phyloP scores from a whole-genome alignment of 2,329 filamentous ascomycete genomes.

The Fusarium clavum region DNA sequence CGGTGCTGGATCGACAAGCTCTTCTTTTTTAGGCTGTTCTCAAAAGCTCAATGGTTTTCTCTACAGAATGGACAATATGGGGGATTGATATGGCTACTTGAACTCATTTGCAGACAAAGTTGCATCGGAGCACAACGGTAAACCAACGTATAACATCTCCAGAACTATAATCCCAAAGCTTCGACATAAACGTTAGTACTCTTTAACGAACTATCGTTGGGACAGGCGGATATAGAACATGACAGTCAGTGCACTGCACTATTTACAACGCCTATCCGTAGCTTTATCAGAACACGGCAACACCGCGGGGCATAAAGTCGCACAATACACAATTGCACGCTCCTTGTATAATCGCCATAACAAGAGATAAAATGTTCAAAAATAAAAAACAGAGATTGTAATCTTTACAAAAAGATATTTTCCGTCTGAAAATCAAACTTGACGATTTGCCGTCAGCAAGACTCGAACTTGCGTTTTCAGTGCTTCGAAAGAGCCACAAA shows the following conservation, averaged over 20 bases:
- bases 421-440: neutral
- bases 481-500: slow-evolving; percentile 36
- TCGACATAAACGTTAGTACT: neutral
- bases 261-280: neutral
- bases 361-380: neutral
- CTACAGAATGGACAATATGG: neutral
- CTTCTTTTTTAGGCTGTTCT: neutral
- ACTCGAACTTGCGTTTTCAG: slow-evolving; percentile 45
- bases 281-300: neutral
- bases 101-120: neutral
- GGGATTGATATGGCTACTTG: neutral
- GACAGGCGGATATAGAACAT: neutral
- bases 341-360: no score
- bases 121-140: neutral
- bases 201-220: neutral
- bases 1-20: neutral
- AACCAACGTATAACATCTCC: neutral
- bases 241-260: neutral
- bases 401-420: neutral
- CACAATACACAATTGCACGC: neutral
- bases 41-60: neutral
- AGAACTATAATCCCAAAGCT: neutral
- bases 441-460: slow-evolving; percentile 34
- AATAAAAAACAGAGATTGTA: neutral
- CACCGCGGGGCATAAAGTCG: neutral